A percentile compares a stretch with the other conserved stretches of the same genome.
Evolutionary conservation across 306 rosid species (phyloP).

Genomic region (Castanospermum australe): DNA sequence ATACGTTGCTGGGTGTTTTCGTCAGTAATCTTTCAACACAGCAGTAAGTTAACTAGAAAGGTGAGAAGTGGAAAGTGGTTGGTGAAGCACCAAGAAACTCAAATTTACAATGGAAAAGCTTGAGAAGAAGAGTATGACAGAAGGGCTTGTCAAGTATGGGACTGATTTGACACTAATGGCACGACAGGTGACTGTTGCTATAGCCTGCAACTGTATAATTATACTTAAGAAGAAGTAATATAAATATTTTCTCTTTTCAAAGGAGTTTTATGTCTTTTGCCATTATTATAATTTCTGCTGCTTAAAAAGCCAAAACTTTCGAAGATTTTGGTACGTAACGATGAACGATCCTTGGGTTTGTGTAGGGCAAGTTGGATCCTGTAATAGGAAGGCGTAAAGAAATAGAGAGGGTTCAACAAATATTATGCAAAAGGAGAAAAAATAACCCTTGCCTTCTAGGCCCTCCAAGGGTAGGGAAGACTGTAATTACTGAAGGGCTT

Average conservation of each 20-base stretch:
- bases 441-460: conserved; percentile 21
- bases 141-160: neutral
- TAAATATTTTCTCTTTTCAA: neutral
- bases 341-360: neutral
- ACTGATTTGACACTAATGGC: neutral
- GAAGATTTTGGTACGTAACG: neutral
- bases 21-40: neutral
- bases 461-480: neutral
- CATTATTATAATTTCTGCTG: neutral
- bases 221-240: neutral
- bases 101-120: neutral
- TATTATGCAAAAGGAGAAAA: neutral
- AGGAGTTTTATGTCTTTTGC: neutral
- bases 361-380: neutral
- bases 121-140: neutral
- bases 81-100: neutral
- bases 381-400: neutral
- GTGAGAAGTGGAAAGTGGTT: neutral
- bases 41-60: neutral
- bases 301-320: neutral
- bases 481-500: conserved; percentile 4
- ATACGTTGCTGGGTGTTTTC: neutral
- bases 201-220: neutral
- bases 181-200: neutral
- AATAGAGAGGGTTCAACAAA: neutral